These are phyloP conservation scores for Solanum boliviense DNA, from an alignment of 257 asterid species.

Conservation along the genomic window DNA sequence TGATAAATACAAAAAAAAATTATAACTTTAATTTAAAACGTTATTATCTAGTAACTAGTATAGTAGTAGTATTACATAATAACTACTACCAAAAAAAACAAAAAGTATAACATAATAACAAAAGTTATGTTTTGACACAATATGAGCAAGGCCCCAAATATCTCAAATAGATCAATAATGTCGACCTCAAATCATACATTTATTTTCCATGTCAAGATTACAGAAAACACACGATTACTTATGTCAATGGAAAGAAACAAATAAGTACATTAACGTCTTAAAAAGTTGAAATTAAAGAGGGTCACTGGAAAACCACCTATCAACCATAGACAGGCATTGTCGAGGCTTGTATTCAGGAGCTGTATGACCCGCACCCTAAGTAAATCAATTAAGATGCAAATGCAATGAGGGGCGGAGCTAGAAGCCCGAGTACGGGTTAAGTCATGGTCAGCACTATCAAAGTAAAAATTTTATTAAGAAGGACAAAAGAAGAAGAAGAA, in stretches of 20 bases:
- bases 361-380: not conserved
- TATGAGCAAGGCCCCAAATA: too few species aligned
- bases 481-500: too few species aligned
- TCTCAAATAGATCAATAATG: too few species aligned
- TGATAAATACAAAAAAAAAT: too few species aligned
- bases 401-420: too few species aligned
- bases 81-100: too few species aligned
- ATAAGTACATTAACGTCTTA: not conserved
- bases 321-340: not conserved
- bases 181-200: not conserved
- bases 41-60: too few species aligned
- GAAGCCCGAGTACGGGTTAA: too few species aligned
- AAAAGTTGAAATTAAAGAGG: not conserved
- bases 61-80: too few species aligned
- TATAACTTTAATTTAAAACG: too few species aligned
- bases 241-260: not conserved
- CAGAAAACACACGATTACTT: not conserved
- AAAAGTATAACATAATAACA: too few species aligned
- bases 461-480: not conserved
- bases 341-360: constrained; percentile 1
- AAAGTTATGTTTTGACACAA: too few species aligned
- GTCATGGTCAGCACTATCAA: constrained; percentile 20
- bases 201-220: not conserved
- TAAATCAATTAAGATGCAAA: not conserved
- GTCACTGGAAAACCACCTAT: not conserved